Percentiles rank a stretch among this genome's conserved stretches.
Evolutionary conservation across 106 monocot genomes (phyloP).

Genomic region (Dendrobium officinale): DNA sequence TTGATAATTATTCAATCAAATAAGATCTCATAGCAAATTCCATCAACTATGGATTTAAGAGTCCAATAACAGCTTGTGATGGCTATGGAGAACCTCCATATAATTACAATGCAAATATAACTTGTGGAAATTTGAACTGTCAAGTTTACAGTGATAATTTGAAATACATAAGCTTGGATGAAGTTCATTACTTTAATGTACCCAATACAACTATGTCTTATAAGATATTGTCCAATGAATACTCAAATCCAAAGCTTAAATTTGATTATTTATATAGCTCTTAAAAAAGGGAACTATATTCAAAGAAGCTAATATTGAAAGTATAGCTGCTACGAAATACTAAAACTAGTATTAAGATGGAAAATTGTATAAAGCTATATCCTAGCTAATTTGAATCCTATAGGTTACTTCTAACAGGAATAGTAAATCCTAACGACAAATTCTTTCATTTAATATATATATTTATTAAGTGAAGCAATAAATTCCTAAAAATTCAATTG

Average conservation of each 20-base stretch:
- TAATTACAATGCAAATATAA: too few relatives aligned
- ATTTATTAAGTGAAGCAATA: too few relatives aligned
- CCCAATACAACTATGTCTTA: slow-evolving; percentile 45
- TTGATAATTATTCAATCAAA: slow-evolving; percentile 54
- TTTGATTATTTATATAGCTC: slow-evolving; percentile 44
- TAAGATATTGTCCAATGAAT: slow-evolving; percentile 49
- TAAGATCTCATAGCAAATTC: slow-evolving; percentile 58
- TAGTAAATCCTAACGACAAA: too few relatives aligned
- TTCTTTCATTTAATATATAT: too few relatives aligned
- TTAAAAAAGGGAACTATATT: neutral
- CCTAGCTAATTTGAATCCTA: accelerated
- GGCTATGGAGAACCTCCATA: too few relatives aligned
- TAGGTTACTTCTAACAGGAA: too few relatives aligned
- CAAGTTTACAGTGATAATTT: too few relatives aligned
- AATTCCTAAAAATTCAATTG: too few relatives aligned
- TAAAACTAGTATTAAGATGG: too few relatives aligned
- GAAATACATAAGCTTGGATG: slow-evolving; percentile 65
- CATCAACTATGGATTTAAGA: slow-evolving; percentile 36
- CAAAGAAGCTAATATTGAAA: neutral
- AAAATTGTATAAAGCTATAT: too few relatives aligned
- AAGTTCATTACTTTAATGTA: slow-evolving; percentile 74
- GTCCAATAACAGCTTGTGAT: neutral
- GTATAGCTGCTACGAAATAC: too few relatives aligned
- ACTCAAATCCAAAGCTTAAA: slow-evolving; percentile 32
- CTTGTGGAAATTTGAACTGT: too few relatives aligned